phyloP scores from a whole-genome alignment of 345 rosid species.

The Ceriops tagal region DNA sequence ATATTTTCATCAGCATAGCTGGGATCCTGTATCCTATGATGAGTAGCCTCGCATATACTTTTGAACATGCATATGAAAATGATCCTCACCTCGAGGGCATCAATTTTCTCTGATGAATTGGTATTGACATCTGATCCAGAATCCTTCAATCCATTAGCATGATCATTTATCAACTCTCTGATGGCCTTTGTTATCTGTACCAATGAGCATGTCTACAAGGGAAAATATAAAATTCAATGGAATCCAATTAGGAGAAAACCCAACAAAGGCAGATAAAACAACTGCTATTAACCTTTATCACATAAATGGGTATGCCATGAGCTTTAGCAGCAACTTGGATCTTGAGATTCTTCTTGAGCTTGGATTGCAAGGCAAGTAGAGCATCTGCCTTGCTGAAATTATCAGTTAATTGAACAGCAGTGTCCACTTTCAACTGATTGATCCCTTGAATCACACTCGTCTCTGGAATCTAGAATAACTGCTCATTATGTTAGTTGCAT shows the following conservation, averaged over 20 bases:
- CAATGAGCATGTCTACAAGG: conserved; percentile 70
- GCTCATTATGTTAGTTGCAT: conserved; percentile 34
- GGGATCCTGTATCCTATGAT: too few relatives aligned
- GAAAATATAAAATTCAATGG: conserved; percentile 10
- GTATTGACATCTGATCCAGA: conserved; percentile 43
- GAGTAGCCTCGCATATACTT: too few relatives aligned
- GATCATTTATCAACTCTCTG: conserved; percentile 46
- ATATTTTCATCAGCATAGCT: too few relatives aligned
- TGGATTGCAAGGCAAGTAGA: conserved; percentile 73
- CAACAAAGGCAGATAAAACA: background rate
- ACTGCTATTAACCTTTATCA: conserved; percentile 53
- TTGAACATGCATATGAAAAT: background rate
- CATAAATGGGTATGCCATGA: conserved; percentile 61
- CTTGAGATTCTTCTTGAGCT: conserved; percentile 74
- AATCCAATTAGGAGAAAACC: background rate
- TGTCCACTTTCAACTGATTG: conserved; percentile 58
- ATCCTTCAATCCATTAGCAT: conserved; percentile 43
- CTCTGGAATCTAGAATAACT: conserved; percentile 62
- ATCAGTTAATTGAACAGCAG: conserved; percentile 49
- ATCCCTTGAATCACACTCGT: conserved; percentile 61
- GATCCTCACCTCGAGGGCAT: conserved; percentile 69
- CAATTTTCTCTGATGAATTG: conserved; percentile 56
- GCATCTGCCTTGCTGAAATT: conserved; percentile 80
- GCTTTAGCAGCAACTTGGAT: conserved; percentile 72
- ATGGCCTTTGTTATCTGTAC: conserved; percentile 70